Conservation (phyloP, 1,284 basidiomycete genomes). For the Ustilago cynodontis region DNA sequence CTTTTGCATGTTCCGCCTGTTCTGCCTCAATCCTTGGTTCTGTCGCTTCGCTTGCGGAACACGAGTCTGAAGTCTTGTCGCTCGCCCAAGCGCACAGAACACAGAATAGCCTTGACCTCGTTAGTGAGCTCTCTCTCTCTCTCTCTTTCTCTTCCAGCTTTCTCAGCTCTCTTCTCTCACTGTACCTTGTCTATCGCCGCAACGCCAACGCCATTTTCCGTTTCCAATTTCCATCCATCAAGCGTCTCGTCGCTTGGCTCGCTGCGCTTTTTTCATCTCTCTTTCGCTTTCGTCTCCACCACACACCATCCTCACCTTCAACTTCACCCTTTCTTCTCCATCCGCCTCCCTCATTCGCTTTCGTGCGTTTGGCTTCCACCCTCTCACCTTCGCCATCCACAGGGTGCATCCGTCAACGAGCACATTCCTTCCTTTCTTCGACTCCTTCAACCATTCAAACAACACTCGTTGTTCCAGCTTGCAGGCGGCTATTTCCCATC, state of each 20-base stretch:
- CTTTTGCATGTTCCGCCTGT: background rate
- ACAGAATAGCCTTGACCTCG: background rate
- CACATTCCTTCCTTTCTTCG: slow-evolving; percentile 4
- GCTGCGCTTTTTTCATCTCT: background rate
- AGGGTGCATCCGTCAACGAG: slow-evolving; percentile 13
- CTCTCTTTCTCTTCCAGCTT: background rate
- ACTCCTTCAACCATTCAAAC: background rate
- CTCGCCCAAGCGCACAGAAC: background rate
- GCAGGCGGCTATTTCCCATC: background rate
- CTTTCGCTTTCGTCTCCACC: background rate
- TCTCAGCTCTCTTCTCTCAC: background rate
- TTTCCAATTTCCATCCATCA: slow-evolving; percentile 1
- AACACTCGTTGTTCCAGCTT: background rate
- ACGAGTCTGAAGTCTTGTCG: background rate
- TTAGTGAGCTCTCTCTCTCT: background rate
- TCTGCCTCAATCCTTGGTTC: background rate
- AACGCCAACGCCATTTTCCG: background rate
- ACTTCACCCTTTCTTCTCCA: background rate
- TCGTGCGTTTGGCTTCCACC: slow-evolving; percentile 4
- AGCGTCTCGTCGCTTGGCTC: background rate
- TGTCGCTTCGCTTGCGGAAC: background rate
- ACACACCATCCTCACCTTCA: slow-evolving; percentile 5
- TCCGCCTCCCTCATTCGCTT: background rate
- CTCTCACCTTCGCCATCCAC: background rate
- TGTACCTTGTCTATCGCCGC: background rate